Percentiles rank a stretch among this genome's conserved stretches.
phyloP scores from a whole-genome alignment of 2,329 filamentous ascomycete genomes.

The Arthrobotrys sphaeroides region DNA sequence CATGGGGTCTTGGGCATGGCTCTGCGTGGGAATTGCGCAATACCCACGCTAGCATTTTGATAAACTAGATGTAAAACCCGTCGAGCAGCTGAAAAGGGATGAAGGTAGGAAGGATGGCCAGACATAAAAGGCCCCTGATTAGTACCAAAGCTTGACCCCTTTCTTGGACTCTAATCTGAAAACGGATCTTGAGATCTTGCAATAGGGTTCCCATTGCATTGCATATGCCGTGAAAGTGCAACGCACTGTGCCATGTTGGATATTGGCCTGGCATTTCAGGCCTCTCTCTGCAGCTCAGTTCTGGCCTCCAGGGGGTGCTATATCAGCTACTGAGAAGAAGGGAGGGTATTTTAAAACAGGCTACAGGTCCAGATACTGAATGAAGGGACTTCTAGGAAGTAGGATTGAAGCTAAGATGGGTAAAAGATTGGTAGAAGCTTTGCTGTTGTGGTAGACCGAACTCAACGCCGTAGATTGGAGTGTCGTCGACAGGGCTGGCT shows the following conservation, averaged over 20 bases:
- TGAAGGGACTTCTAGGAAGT: background rate
- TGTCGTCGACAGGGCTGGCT: slow-evolving; percentile 9
- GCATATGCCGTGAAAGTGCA: slow-evolving; percentile 40
- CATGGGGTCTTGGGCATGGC: background rate
- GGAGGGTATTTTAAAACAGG: background rate
- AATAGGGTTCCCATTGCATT: slow-evolving; percentile 22
- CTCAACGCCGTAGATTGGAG: background rate
- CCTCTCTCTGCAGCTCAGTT: too few species aligned
- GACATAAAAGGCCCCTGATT: background rate
- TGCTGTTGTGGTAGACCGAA: background rate
- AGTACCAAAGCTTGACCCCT: slow-evolving; percentile 5
- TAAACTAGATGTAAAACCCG: background rate
- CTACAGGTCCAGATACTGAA: background rate
- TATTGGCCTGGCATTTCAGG: slow-evolving; percentile 1
- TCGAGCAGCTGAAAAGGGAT: background rate
- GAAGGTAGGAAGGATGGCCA: background rate
- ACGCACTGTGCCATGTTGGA: slow-evolving; percentile 27
- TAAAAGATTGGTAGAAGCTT: background rate
- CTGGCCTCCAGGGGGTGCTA: background rate
- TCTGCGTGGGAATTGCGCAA: background rate
- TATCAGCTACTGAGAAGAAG: background rate
- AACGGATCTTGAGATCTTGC: slow-evolving; percentile 6
- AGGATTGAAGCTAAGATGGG: background rate
- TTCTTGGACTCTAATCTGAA: slow-evolving; percentile 26
- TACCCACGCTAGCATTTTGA: background rate